Conservation (phyloP, 2,329 filamentous ascomycete genomes). For the Aspergillus oerlinghausenensis region DNA sequence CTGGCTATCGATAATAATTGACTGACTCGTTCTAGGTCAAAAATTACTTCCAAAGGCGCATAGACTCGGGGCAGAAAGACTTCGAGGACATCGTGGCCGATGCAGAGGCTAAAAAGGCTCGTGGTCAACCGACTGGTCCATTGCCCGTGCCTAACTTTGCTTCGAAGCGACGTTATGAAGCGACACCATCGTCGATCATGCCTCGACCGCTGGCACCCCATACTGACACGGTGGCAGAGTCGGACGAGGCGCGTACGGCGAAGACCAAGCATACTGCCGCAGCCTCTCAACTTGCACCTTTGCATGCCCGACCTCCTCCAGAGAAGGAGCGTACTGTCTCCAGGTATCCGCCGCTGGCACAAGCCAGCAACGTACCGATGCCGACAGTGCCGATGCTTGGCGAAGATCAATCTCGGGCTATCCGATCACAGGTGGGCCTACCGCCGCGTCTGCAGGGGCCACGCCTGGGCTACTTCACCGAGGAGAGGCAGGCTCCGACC, state of each 20-base stretch:
- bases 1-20: neutral
- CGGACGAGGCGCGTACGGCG: conserved; percentile 26
- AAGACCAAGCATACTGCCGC: conserved; percentile 29
- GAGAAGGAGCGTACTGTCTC: conserved; percentile 33
- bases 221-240: conserved; percentile 33
- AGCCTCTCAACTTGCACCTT: conserved; percentile 26
- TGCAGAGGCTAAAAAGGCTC: conserved; percentile 42
- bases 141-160: conserved; percentile 41
- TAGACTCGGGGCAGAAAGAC: conserved; percentile 41
- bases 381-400: conserved; percentile 22
- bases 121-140: conserved; percentile 41
- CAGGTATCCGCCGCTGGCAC: conserved; percentile 37
- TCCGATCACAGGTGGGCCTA: conserved; percentile 27
- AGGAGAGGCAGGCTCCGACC: conserved; percentile 31
- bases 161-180: conserved; percentile 47
- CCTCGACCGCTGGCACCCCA: conserved; percentile 41
- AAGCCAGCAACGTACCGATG: conserved; percentile 31
- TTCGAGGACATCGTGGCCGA: conserved; percentile 41
- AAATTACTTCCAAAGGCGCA: conserved; percentile 45
- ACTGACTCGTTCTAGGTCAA: conserved; percentile 37
- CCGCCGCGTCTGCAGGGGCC: conserved; percentile 37
- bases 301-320: conserved; percentile 29
- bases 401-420: conserved; percentile 33
- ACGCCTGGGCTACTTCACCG: conserved; percentile 41
- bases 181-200: conserved; percentile 38